Evolutionary conservation across 2,329 filamentous ascomycete species (phyloP).

Genomic region (Capronia americana): DNA sequence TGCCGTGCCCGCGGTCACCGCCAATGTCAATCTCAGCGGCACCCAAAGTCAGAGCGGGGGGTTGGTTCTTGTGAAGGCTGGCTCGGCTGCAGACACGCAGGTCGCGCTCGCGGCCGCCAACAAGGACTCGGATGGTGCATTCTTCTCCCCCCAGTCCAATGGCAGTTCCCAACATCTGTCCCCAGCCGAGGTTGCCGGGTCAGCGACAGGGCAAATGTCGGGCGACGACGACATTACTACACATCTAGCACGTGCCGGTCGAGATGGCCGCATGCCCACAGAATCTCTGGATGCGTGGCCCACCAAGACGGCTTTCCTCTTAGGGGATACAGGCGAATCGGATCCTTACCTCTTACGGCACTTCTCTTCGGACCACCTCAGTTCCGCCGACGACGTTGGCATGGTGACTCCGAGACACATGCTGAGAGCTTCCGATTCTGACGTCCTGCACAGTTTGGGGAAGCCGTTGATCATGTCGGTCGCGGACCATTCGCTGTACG

Average conservation of each 20-base stretch:
- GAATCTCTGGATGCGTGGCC: too few species aligned
- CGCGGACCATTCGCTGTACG: constrained; percentile 20
- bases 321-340: constrained; percentile 20
- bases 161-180: constrained; percentile 19
- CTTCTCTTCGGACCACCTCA: constrained; percentile 14
- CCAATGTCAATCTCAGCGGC: not conserved
- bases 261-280: too few species aligned
- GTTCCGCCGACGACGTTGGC: constrained; percentile 11
- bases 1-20: not conserved
- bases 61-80: too few species aligned
- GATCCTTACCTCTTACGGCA: constrained; percentile 22
- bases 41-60: too few species aligned
- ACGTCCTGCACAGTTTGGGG: constrained; percentile 8
- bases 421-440: constrained; percentile 10
- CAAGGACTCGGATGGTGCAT: constrained; percentile 15
- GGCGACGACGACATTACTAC: constrained; percentile 8
- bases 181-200: constrained; percentile 11
- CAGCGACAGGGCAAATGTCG: constrained; percentile 15
- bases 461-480: constrained; percentile 18
- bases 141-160: constrained; percentile 17
- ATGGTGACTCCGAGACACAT: constrained; percentile 17
- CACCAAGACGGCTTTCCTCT: not conserved
- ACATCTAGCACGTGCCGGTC: too few species aligned
- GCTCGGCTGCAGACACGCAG: constrained; percentile 8
- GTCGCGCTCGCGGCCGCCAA: constrained; percentile 1